Evolutionary conservation across 2,329 filamentous ascomycete genomes (phyloP).

Genomic region (Penicillium sp.): DNA sequence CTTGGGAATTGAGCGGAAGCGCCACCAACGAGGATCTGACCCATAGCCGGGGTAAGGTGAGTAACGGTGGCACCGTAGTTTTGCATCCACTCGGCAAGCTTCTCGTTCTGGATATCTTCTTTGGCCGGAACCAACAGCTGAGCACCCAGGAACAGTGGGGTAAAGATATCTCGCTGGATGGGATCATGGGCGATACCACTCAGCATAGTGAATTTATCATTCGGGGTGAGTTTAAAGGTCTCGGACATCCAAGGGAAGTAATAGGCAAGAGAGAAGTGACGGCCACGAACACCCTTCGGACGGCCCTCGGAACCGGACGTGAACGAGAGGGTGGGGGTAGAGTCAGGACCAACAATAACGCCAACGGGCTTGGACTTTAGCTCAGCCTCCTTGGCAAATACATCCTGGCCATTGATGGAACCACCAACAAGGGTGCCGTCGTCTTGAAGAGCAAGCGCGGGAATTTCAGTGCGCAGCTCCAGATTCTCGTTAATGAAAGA

Average conservation of each 20-base stretch:
- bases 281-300: constrained; percentile 81
- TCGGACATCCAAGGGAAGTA: constrained; percentile 95
- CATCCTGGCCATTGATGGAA: constrained; percentile 59
- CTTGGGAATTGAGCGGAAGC: constrained; percentile 71
- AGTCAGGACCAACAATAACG: constrained; percentile 81
- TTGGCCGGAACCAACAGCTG: constrained; percentile 71
- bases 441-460: constrained; percentile 65
- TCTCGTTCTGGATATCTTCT: constrained; percentile 83
- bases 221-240: constrained; percentile 66
- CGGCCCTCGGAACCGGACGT: constrained; percentile 69
- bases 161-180: constrained; percentile 71
- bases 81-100: constrained; percentile 81
- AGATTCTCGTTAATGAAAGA: constrained; percentile 70
- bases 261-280: constrained; percentile 78
- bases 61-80: constrained; percentile 70
- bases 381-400: constrained; percentile 54
- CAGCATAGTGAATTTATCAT: constrained; percentile 75
- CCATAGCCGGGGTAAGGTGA: constrained; percentile 94
- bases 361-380: constrained; percentile 58
- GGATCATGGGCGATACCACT: constrained; percentile 71
- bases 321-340: constrained; percentile 68
- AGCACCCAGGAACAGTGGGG: constrained; percentile 79
- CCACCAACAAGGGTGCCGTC: constrained; percentile 71
- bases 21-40: constrained; percentile 85
- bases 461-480: constrained; percentile 67